These are phyloP conservation scores for Suillus americanus DNA, from an alignment of 768 basidiomycete species.

Conservation along the genomic window DNA sequence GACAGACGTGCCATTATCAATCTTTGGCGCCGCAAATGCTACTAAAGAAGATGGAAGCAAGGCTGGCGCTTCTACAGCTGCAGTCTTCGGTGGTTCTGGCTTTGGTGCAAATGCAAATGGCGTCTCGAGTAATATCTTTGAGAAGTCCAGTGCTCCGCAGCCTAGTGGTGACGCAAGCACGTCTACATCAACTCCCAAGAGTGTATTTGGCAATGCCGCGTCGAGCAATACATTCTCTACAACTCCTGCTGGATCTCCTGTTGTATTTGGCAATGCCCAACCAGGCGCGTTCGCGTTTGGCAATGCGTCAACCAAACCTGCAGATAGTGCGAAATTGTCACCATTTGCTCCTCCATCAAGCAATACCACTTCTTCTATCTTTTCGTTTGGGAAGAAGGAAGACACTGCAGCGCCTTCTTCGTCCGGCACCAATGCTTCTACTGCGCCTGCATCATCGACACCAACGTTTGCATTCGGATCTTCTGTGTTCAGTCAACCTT, in stretches of 20 bases:
- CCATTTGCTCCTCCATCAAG: slow-evolving; percentile 15
- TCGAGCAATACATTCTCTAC: slow-evolving; percentile 18
- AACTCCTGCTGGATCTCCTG: slow-evolving; percentile 17
- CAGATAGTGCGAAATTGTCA: slow-evolving; percentile 16
- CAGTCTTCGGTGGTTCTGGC: slow-evolving; percentile 23
- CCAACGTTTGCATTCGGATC: slow-evolving; percentile 7
- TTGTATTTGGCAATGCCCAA: slow-evolving; percentile 10
- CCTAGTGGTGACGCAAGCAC: slow-evolving; percentile 15
- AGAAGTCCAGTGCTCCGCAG: slow-evolving; percentile 17
- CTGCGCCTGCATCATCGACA: slow-evolving; percentile 4
- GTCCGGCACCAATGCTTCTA: slow-evolving; percentile 2
- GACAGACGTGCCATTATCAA: slow-evolving; percentile 29
- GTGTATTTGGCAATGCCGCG: slow-evolving; percentile 12
- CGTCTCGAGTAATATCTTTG: slow-evolving; percentile 14
- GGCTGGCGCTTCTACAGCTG: slow-evolving; percentile 13
- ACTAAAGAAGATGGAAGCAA: slow-evolving; percentile 10
- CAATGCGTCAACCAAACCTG: slow-evolving; percentile 17
- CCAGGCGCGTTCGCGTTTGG: slow-evolving; percentile 20
- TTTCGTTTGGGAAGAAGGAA: slow-evolving; percentile 6
- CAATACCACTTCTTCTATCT: slow-evolving; percentile 8
- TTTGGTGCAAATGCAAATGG: slow-evolving; percentile 17
- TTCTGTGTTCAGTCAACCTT: not conserved
- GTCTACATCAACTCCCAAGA: slow-evolving; percentile 23
- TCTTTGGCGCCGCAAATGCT: slow-evolving; percentile 31
- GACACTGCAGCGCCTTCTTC: not conserved